Evolutionary conservation across 805 yeast species (phyloP).

Genomic region (Candida adriatica): DNA sequence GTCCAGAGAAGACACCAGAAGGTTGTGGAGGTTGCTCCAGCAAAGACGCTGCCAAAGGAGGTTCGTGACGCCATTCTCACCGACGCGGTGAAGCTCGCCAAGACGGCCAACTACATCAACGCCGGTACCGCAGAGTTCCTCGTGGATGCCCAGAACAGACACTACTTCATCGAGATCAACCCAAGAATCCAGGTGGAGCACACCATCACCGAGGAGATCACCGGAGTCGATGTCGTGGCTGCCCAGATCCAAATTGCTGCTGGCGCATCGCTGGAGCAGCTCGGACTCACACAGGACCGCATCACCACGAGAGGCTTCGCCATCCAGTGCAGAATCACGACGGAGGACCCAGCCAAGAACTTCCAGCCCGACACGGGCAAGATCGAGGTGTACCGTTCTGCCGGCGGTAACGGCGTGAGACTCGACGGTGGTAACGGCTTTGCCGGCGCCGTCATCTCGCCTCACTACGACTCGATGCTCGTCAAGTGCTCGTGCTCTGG

Average conservation of each 20-base stretch:
- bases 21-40: slow-evolving; percentile 98
- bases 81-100: slow-evolving; percentile 92
- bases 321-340: slow-evolving; percentile 97
- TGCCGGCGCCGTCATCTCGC: slow-evolving; percentile 93
- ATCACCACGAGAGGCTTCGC: slow-evolving; percentile 97
- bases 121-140: slow-evolving; percentile 99
- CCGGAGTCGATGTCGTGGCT: slow-evolving; percentile 96
- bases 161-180: slow-evolving; percentile 95
- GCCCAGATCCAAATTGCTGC: slow-evolving; percentile 99
- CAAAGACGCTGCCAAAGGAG: slow-evolving; percentile 73
- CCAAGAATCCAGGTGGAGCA: slow-evolving; percentile 99
- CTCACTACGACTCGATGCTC: slow-evolving; percentile 97
- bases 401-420: slow-evolving; percentile 99
- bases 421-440: slow-evolving; percentile 98
- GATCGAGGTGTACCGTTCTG: slow-evolving; percentile 94
- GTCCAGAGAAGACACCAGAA: slow-evolving; percentile 99
- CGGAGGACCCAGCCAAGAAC: slow-evolving; percentile 94
- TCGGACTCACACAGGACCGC: slow-evolving; percentile 90
- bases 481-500: slow-evolving; percentile 98
- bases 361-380: slow-evolving; percentile 99
- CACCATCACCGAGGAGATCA: slow-evolving; percentile 97
- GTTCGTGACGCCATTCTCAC: slow-evolving; percentile 89
- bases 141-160: slow-evolving; percentile 90
- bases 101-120: slow-evolving; percentile 82
- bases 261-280: slow-evolving; percentile 87